Evolutionary conservation across 2,329 filamentous ascomycete genomes (phyloP).

Genomic region (Botrytis squamosa): DNA sequence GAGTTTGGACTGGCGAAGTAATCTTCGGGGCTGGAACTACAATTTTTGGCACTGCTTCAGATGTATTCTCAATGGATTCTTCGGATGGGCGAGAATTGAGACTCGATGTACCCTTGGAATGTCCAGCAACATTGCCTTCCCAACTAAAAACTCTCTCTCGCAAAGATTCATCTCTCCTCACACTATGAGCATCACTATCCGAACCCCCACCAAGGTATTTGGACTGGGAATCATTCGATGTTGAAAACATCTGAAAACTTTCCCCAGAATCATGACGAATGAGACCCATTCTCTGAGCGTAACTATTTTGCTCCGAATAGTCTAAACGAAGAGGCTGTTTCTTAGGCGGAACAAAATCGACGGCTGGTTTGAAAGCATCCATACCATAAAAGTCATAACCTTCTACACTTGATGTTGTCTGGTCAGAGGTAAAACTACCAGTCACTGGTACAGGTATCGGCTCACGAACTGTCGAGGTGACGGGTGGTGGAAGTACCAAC

Average conservation of each 20-base stretch:
- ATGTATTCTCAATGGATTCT: conserved; percentile 15
- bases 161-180: conserved; percentile 24
- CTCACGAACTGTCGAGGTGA: conserved; percentile 29
- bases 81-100: conserved; percentile 25
- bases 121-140: conserved; percentile 34
- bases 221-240: conserved; percentile 50
- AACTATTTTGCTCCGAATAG: conserved; percentile 28
- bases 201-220: conserved; percentile 40
- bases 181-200: conserved; percentile 34
- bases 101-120: conserved; percentile 23
- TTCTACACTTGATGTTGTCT: conserved; percentile 42
- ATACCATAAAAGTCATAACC: conserved; percentile 67
- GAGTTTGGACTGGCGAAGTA: conserved; percentile 28
- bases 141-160: conserved; percentile 34
- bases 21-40: conserved; percentile 7
- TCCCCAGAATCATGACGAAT: conserved; percentile 58
- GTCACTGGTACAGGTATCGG: conserved; percentile 35
- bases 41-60: conserved; percentile 10
- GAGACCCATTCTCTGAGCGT: conserved; percentile 30
- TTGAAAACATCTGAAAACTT: conserved; percentile 59
- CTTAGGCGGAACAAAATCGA: conserved; percentile 52
- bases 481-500: conserved; percentile 34
- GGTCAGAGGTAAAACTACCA: conserved; percentile 23
- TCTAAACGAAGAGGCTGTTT: conserved; percentile 43
- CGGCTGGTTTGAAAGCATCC: conserved; percentile 50